Evolutionary conservation across 2,329 filamentous ascomycete species (phyloP), one percentile per base, ranked within the genome.

Genomic region (Raffaelea albimanens): DNA sequence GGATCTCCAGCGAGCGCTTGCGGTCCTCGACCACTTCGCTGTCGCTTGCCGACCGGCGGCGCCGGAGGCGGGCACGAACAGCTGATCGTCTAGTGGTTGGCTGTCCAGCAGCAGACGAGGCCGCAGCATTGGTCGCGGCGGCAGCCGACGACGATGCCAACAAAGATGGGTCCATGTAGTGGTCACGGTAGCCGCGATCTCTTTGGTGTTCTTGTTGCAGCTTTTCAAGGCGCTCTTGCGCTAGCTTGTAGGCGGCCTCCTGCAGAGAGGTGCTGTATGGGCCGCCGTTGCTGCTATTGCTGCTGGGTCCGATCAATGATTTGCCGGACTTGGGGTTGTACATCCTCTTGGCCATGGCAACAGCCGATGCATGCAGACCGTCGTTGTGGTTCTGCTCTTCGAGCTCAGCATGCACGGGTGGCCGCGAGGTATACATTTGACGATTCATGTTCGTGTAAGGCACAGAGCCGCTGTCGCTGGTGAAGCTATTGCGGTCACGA

Each of bases 341-440:
- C 81, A 95, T 91, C 56, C 84, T 80, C 64, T 83, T 85, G 7
- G 90, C 89, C 88, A 96, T 95, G 11, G 85, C 87, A 3, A 95
- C 71, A 2, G 90, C 88, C 19, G 88, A 91, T 25, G 88, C 87
- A 53, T 83, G 84, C 3, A 95, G 69, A 4, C 82, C 80, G 55
- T 88, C 84, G 40, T 82, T 77, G 49, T 77, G 79, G 52, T 77
- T 81, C 61, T 82, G 76, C 58, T 95, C 88, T 38, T 93, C 83
- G 0, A 80, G 67, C 58, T 94, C 87, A 2, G 76, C 68, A 22
- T 78, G 73, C 3, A 94, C 78, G 0, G 82, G 83, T 4, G 89
- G 88, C 31, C 79, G 69, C 1, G 85, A 82, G 0, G 84, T 88
- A 60, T 84, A 95, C 79, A 95, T 85, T 52, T 82, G 80, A 52